Conservation (phyloP, 1,139 yeast genomes). For the Lodderomyces metapsilosis region DNA sequence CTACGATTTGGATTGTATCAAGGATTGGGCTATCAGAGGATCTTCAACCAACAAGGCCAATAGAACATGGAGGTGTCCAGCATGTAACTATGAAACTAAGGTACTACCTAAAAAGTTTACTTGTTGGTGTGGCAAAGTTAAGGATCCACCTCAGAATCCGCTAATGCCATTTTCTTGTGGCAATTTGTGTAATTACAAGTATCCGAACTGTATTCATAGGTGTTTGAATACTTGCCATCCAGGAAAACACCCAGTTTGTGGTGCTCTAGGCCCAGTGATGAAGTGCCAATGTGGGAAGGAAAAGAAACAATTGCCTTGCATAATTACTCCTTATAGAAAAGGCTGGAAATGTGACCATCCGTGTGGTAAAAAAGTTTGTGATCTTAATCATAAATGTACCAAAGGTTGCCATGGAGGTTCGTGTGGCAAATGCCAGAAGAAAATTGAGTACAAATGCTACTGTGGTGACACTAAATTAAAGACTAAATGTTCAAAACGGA, state of each 20-base stretch:
- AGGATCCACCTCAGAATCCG: constrained; percentile 61
- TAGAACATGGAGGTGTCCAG: constrained; percentile 82
- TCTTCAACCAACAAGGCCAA: constrained; percentile 53
- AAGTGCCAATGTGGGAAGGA: constrained; percentile 75
- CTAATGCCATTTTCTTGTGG: constrained; percentile 88
- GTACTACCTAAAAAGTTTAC: constrained; percentile 61
- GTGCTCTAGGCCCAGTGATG: constrained; percentile 70
- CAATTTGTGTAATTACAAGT: constrained; percentile 62
- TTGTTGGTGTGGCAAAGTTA: constrained; percentile 88
- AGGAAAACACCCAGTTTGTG: constrained; percentile 83
- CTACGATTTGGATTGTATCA: constrained; percentile 76
- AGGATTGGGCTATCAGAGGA: constrained; percentile 79
- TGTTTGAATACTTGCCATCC: constrained; percentile 84
- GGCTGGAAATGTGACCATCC: constrained; percentile 70
- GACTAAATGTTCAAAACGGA: constrained; percentile 51
- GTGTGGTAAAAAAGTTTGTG: constrained; percentile 68
- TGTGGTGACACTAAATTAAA: constrained; percentile 60
- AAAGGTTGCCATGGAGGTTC: constrained; percentile 61
- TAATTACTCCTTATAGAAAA: constrained; percentile 60
- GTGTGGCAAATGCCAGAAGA: constrained; percentile 65
- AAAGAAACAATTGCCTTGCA: constrained; percentile 67
- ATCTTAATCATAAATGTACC: constrained; percentile 60
- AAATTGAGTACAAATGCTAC: constrained; percentile 55
- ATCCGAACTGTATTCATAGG: constrained; percentile 66
- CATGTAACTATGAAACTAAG: constrained; percentile 61